Evolutionary conservation across 495 filamentous ascomycete species (phyloP), one percentile per base, ranked within the genome.

Genomic region (Podospora appendiculata): DNA sequence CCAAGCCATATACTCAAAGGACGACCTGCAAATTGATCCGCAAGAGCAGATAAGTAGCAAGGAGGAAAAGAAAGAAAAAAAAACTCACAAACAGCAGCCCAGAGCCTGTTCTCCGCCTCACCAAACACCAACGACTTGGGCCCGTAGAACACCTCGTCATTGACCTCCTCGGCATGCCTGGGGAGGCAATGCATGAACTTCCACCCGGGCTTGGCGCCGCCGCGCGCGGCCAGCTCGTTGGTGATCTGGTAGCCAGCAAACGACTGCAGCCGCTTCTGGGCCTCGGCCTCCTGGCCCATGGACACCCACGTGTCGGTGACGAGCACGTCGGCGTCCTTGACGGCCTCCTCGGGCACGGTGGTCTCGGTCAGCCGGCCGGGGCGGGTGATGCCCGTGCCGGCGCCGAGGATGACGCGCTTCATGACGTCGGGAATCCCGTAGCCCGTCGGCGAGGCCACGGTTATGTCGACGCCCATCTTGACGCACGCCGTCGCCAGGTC

Each of bases 181-280:
- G 93, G 93, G 47, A 98, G 69, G 65, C 93, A 98, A 76, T 98
- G 93, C 93, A 98, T 96, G 63, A 97, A 98, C 70, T 88, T 90
- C 93, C 93, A 98, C 53, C 78, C 76, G 34, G 85, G 76, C 65
- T 94, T 94, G 11, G 93, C 93, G 33, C 89, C 89, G 40, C 92
- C 93, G 42, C 83, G 77, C 70, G 84, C 76, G 2, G 89, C 93
- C 36, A 98, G 70, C 45, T 88, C 86, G 11, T 80, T 70, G 3
- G 90, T 95, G 57, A 98, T 85, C 66, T 96, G 92, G 68, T 89
- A 98, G 34, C 92, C 90, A 32, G 79, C 76, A 61, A 98, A 98
- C 32, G 83, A 88, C 69, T 84, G 81, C 54, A 96, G 60, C 52
- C 87, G 75, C 71, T 85, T 82, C 50, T 79, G 74, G 34, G 81